Evolutionary conservation across 805 yeast genomes (phyloP).

Genomic region (Wickerhamomyces mucosus): DNA sequence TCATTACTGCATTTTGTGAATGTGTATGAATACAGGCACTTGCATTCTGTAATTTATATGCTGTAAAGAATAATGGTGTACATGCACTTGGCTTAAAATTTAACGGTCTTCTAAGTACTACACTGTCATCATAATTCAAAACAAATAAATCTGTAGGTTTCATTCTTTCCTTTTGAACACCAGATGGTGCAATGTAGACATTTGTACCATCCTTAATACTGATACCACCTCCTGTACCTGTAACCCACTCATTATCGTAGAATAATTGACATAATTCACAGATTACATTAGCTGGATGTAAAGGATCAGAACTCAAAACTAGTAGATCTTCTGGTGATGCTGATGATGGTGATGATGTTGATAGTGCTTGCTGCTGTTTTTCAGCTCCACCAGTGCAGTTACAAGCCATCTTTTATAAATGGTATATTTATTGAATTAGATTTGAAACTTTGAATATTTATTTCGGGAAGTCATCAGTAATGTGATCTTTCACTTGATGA

Average conservation of each 20-base stretch:
- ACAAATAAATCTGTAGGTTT: slow-evolving; percentile 76
- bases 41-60: slow-evolving; percentile 58
- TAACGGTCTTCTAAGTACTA: slow-evolving; percentile 52
- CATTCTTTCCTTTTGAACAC: slow-evolving; percentile 89
- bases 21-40: slow-evolving; percentile 96
- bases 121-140: slow-evolving; percentile 42
- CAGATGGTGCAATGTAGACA: slow-evolving; percentile 86
- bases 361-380: too few relatives aligned
- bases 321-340: too few relatives aligned
- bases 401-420: too few relatives aligned
- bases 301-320: slow-evolving; percentile 18
- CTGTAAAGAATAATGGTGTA: slow-evolving; percentile 75
- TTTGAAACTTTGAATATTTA: too few relatives aligned
- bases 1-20: slow-evolving; percentile 81
- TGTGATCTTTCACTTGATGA: too few relatives aligned
- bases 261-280: slow-evolving; percentile 73
- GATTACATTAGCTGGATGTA: slow-evolving; percentile 68
- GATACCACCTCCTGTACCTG: slow-evolving; percentile 96
- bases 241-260: slow-evolving; percentile 80
- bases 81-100: slow-evolving; percentile 85
- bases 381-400: too few relatives aligned
- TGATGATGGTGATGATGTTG: too few relatives aligned
- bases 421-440: too few relatives aligned
- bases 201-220: slow-evolving; percentile 49
- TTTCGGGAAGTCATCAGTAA: too few relatives aligned